phyloP scores from a whole-genome alignment of 2,329 filamentous ascomycete genomes.

The Ploettnerulaceae sp. region DNA sequence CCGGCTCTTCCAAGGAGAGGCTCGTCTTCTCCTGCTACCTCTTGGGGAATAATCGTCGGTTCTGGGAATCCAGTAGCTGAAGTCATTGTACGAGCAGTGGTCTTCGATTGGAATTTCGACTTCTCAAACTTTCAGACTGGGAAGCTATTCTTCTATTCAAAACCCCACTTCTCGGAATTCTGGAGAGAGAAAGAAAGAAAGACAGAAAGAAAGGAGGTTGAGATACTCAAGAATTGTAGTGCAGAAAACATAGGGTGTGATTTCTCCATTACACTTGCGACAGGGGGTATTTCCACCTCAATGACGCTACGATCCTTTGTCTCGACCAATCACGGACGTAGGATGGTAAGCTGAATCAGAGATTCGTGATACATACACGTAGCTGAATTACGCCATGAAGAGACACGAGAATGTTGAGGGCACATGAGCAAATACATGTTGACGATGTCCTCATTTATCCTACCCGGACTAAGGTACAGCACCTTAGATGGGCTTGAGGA shows the following conservation, averaged over 20 bases:
- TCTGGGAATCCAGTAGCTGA: slow-evolving; percentile 65
- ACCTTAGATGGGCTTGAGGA: too few relatives aligned
- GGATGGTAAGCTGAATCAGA: slow-evolving; percentile 12
- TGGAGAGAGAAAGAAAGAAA: too few relatives aligned
- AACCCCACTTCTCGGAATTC: too few relatives aligned
- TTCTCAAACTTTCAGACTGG: too few relatives aligned
- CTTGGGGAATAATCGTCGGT: slow-evolving; percentile 35
- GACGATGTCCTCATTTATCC: too few relatives aligned
- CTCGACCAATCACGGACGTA: slow-evolving; percentile 18
- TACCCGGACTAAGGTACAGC: too few relatives aligned
- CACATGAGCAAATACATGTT: too few relatives aligned
- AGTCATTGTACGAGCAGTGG: slow-evolving; percentile 43
- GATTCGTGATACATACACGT: background rate
- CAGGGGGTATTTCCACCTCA: slow-evolving; percentile 4
- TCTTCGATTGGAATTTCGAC: background rate
- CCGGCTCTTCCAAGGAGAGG: slow-evolving; percentile 67
- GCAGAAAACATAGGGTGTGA: too few relatives aligned
- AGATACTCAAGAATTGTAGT: too few relatives aligned
- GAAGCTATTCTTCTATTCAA: too few relatives aligned
- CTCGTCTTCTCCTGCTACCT: slow-evolving; percentile 50
- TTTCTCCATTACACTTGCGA: background rate
- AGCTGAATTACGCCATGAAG: slow-evolving; percentile 13
- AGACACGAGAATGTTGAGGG: too few relatives aligned
- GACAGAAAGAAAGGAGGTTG: too few relatives aligned
- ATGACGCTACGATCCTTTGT: slow-evolving; percentile 18